Evolutionary conservation across 805 yeast genomes (phyloP).

Genomic region (Candida yuanshanica): DNA sequence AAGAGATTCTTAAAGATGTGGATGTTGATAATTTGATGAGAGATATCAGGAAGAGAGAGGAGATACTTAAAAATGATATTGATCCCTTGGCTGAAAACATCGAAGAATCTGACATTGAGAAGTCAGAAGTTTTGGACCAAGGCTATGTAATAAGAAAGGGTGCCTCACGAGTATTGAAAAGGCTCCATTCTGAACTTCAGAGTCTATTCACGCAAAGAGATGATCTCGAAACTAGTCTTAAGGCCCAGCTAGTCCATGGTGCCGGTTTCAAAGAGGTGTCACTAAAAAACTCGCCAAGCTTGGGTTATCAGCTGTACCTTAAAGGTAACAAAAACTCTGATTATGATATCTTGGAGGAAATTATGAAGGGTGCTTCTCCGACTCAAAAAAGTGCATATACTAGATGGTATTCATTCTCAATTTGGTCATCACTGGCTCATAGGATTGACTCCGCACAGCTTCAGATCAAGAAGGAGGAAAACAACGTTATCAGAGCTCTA

Average conservation of each 20-base stretch:
- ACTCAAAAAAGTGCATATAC: slow-evolving; percentile 38
- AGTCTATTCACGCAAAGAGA: slow-evolving; percentile 5
- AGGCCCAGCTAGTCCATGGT: slow-evolving; percentile 17
- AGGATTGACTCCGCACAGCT: slow-evolving; percentile 39
- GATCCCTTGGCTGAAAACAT: slow-evolving; percentile 1
- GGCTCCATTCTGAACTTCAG: slow-evolving; percentile 15
- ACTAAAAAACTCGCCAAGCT: slow-evolving; percentile 36
- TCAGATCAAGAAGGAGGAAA: slow-evolving; percentile 52
- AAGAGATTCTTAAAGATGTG: slow-evolving; percentile 36
- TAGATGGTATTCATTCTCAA: slow-evolving; percentile 37
- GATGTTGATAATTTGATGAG: slow-evolving; percentile 30
- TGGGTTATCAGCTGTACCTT: slow-evolving; percentile 45
- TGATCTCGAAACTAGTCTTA: not conserved
- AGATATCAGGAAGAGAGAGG: slow-evolving; percentile 4
- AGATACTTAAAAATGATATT: slow-evolving; percentile 2
- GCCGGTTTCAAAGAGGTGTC: slow-evolving; percentile 26
- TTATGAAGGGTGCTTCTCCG: slow-evolving; percentile 22
- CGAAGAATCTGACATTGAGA: not conserved
- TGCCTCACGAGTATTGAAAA: slow-evolving; percentile 7
- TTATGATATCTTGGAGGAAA: slow-evolving; percentile 2
- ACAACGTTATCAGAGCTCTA: slow-evolving; percentile 42
- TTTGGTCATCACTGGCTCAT: slow-evolving; percentile 51
- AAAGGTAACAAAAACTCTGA: slow-evolving; percentile 21
- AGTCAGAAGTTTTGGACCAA: not conserved
- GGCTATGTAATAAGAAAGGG: slow-evolving; percentile 9